These are phyloP conservation scores for Diaporthe longicolla DNA, from an alignment of 2,329 filamentous ascomycete genomes.

Conservation along the genomic window DNA sequence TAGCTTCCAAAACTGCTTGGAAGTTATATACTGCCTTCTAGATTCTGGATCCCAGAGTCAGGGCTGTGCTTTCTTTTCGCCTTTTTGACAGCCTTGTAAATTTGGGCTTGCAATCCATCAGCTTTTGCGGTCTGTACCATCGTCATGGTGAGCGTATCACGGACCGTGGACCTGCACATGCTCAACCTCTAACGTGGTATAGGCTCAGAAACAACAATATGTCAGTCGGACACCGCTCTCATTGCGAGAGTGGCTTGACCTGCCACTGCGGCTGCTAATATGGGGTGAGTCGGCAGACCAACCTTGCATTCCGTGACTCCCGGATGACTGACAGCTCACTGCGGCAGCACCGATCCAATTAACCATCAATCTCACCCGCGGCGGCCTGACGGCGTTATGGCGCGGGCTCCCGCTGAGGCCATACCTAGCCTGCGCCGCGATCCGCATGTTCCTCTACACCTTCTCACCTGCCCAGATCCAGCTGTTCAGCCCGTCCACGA, in stretches of 20 bases:
- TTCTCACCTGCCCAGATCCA: conserved; percentile 39
- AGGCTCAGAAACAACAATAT: conserved; percentile 6
- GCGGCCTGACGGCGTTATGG: conserved; percentile 16
- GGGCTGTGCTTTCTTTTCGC: background rate
- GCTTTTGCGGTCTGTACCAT: too few relatives aligned
- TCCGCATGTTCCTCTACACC: conserved; percentile 37
- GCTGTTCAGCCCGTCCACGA: conserved; percentile 19
- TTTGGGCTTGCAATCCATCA: background rate
- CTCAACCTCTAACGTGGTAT: background rate
- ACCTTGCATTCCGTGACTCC: background rate
- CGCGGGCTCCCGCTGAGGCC: conserved; percentile 21
- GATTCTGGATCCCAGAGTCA: too few relatives aligned
- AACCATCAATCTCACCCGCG: conserved; percentile 9
- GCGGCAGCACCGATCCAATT: conserved; percentile 18
- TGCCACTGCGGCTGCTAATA: conserved; percentile 21
- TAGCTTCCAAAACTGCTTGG: background rate
- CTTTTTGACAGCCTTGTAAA: background rate
- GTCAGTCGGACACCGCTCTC: conserved; percentile 2
- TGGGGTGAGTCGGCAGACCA: conserved; percentile 21
- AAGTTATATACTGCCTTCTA: background rate
- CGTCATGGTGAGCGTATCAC: background rate
- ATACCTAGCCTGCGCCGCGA: conserved; percentile 23
- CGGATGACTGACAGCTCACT: background rate
- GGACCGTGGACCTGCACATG: too few relatives aligned
- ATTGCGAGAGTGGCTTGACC: conserved; percentile 6